These are phyloP conservation scores for Cantharellus cinnabarinus DNA, from an alignment of 768 basidiomycete species.

Conservation along the genomic window DNA sequence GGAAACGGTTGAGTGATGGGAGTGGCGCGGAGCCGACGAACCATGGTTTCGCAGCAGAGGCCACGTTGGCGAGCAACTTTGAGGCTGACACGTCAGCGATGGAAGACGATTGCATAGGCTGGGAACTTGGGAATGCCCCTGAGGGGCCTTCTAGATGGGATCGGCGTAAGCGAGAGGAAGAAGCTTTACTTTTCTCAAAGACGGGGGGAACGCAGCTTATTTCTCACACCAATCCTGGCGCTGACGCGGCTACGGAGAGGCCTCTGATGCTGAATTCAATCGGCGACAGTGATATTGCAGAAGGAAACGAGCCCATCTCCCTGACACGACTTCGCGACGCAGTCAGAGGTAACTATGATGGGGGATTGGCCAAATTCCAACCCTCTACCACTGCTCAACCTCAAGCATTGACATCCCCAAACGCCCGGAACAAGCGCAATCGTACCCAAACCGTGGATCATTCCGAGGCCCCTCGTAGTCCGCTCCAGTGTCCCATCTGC, in stretches of 20 bases:
- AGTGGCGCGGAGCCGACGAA: too few relatives aligned
- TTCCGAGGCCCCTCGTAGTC: conserved; percentile 1
- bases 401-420: conserved; percentile 1
- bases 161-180: too few relatives aligned
- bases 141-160: too few relatives aligned
- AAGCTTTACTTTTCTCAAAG: too few relatives aligned
- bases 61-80: too few relatives aligned
- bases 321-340: conserved; percentile 8
- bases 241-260: conserved; percentile 17
- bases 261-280: conserved; percentile 22
- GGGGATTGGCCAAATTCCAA: conserved; percentile 1
- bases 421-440: conserved; percentile 9
- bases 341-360: conserved; percentile 3
- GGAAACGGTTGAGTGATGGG: too few relatives aligned
- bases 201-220: too few relatives aligned
- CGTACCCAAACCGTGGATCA: conserved; percentile 4
- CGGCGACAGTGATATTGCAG: conserved; percentile 8
- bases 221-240: too few relatives aligned
- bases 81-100: too few relatives aligned
- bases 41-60: too few relatives aligned
- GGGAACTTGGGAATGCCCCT: too few relatives aligned
- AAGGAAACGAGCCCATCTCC: background rate
- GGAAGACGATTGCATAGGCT: too few relatives aligned
- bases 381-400: background rate
- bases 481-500: conserved; percentile 53